These are phyloP conservation scores for Limnomonas spitsbergensis DNA, from an alignment of 139 green algal genomes.

Conservation along the genomic window DNA sequence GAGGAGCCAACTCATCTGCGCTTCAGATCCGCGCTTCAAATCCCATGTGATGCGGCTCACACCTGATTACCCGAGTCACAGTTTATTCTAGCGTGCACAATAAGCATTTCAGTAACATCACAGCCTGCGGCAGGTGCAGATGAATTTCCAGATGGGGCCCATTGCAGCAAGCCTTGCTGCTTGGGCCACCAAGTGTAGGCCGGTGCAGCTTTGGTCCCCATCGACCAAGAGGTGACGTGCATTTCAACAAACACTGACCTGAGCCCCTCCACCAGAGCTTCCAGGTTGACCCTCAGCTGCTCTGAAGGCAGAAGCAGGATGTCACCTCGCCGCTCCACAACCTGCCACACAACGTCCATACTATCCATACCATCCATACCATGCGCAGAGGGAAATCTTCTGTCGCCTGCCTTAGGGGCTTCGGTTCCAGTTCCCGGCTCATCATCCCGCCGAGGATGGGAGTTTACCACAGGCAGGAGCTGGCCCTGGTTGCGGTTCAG, in stretches of 20 bases:
- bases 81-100: too few relatives aligned
- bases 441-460: neutral
- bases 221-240: too few relatives aligned
- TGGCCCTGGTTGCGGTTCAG: neutral
- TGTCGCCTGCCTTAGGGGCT: neutral
- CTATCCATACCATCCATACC: neutral
- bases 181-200: too few relatives aligned
- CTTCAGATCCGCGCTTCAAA: too few relatives aligned
- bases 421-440: neutral
- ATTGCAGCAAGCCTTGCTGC: too few relatives aligned
- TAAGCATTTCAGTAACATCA: too few relatives aligned
- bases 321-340: neutral
- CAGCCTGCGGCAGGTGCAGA: too few relatives aligned
- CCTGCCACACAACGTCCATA: neutral
- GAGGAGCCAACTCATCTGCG: too few relatives aligned
- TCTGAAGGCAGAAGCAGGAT: neutral
- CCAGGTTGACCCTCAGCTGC: neutral
- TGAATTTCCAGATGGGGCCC: too few relatives aligned
- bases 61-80: too few relatives aligned
- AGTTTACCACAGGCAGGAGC: neutral
- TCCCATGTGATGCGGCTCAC: too few relatives aligned
- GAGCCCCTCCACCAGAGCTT: neutral
- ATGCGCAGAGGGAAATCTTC: neutral
- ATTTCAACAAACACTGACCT: slow-evolving; percentile 1
- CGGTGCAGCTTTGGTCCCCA: too few relatives aligned